Conservation (phyloP, 495 filamentous ascomycete genomes). For the Podospora fimiseda region DNA sequence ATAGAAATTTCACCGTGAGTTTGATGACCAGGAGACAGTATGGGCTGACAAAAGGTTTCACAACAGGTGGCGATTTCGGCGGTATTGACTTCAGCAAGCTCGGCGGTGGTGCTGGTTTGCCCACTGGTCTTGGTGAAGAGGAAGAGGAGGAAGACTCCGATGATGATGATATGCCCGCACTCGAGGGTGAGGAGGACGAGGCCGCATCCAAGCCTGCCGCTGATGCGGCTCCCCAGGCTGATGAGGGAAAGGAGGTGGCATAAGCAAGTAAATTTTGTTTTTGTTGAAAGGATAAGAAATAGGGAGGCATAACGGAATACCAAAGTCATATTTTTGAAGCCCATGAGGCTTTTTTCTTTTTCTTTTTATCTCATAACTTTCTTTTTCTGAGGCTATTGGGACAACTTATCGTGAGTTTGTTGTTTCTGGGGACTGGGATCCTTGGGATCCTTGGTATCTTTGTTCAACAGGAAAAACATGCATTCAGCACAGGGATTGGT, state of each 20-base stretch:
- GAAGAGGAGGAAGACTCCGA: conserved; percentile 55
- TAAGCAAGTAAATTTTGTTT: background rate
- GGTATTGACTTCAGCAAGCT: conserved; percentile 92
- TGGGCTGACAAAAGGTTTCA: conserved; percentile 9
- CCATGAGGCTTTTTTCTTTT: too few species aligned
- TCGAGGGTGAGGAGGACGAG: conserved; percentile 44
- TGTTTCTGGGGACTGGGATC: too few species aligned
- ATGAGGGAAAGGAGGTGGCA: conserved; percentile 1
- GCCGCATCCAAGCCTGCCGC: conserved; percentile 36
- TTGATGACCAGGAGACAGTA: too few species aligned
- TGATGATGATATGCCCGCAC: conserved; percentile 37
- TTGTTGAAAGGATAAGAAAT: background rate
- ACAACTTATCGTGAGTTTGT: too few species aligned
- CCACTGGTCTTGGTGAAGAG: conserved; percentile 35
- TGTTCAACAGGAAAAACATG: too few species aligned
- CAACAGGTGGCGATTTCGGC: conserved; percentile 54
- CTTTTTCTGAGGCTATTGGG: too few species aligned
- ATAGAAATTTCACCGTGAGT: too few species aligned
- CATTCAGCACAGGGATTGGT: too few species aligned
- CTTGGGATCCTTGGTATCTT: too few species aligned
- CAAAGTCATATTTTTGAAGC: too few species aligned
- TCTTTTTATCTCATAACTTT: too few species aligned
- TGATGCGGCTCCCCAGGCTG: background rate
- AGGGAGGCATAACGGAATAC: too few species aligned
- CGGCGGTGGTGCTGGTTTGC: conserved; percentile 53